These are phyloP conservation scores for Rhododendron vialii DNA, from an alignment of 148 eudicot genomes.

Conservation along the genomic window DNA sequence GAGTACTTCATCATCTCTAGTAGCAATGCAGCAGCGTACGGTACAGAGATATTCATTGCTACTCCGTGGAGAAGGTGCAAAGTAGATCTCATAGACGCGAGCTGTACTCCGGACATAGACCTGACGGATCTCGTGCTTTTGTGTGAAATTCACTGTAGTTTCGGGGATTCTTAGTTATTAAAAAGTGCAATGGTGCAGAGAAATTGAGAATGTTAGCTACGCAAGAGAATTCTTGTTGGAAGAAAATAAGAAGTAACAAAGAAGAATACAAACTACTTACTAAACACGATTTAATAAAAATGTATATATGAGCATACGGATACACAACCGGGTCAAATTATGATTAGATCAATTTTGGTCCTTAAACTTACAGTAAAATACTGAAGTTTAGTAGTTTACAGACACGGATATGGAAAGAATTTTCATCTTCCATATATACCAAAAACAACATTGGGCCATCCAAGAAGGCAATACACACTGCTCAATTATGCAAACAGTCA, in stretches of 20 bases:
- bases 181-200: background rate
- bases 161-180: background rate
- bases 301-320: background rate
- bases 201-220: background rate
- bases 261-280: background rate
- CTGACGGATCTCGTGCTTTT: slow-evolving; percentile 68
- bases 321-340: background rate
- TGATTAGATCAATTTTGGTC: background rate
- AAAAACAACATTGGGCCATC: background rate
- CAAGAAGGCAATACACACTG: background rate
- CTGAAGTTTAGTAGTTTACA: background rate
- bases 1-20: slow-evolving; percentile 37
- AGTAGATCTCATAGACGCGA: slow-evolving; percentile 80
- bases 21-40: slow-evolving; percentile 75
- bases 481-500: background rate
- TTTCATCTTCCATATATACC: background rate
- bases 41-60: slow-evolving; percentile 76
- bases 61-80: slow-evolving; percentile 31
- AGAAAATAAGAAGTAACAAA: background rate
- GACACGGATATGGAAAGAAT: background rate
- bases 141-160: slow-evolving; percentile 57
- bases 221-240: background rate
- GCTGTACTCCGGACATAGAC: slow-evolving; percentile 84
- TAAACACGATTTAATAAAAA: background rate
- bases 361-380: background rate